These are phyloP conservation scores for Seminavis robusta DNA, from an alignment of 108 stramenopile genomes.

Conservation along the genomic window DNA sequence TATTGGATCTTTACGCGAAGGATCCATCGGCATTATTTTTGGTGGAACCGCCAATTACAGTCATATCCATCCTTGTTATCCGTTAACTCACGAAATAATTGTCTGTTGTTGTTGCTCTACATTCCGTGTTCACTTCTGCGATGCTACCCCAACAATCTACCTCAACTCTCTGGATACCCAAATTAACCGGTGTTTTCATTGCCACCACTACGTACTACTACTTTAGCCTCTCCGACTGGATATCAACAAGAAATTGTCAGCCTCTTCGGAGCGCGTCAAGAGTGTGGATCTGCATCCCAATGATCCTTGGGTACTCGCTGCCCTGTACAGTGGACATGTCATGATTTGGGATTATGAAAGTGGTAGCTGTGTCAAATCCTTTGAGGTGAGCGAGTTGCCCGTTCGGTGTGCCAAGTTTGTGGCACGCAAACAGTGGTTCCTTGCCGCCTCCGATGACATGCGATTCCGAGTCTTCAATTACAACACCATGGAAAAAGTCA, in stretches of 20 bases:
- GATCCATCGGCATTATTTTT: too few relatives aligned
- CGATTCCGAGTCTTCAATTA: constrained; percentile 95
- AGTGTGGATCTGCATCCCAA: constrained; percentile 95
- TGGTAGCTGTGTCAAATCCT: constrained; percentile 85
- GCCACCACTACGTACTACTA: too few relatives aligned
- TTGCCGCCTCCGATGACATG: constrained; percentile 93
- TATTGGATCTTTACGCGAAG: too few relatives aligned
- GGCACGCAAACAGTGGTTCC: constrained; percentile 95
- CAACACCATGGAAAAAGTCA: constrained; percentile 99
- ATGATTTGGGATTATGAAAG: constrained; percentile 97
- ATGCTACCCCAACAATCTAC: too few relatives aligned
- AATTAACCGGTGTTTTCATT: too few relatives aligned
- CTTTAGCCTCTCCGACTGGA: constrained; percentile 89
- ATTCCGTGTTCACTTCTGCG: too few relatives aligned
- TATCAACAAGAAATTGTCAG: constrained; percentile 87
- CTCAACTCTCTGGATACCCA: too few relatives aligned
- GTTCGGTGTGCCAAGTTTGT: constrained; percentile 98
- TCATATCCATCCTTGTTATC: too few relatives aligned
- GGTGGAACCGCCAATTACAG: too few relatives aligned
- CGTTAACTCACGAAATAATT: too few relatives aligned
- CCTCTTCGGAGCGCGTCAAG: constrained; percentile 94
- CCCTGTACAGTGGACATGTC: constrained; percentile 96
- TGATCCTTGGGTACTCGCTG: constrained; percentile 96
- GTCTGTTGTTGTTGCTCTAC: too few relatives aligned
- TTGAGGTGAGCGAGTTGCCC: constrained; percentile 93